These are phyloP conservation scores for Fistulifera pelliculosa DNA, from an alignment of 108 stramenopile genomes.

Conservation along the genomic window DNA sequence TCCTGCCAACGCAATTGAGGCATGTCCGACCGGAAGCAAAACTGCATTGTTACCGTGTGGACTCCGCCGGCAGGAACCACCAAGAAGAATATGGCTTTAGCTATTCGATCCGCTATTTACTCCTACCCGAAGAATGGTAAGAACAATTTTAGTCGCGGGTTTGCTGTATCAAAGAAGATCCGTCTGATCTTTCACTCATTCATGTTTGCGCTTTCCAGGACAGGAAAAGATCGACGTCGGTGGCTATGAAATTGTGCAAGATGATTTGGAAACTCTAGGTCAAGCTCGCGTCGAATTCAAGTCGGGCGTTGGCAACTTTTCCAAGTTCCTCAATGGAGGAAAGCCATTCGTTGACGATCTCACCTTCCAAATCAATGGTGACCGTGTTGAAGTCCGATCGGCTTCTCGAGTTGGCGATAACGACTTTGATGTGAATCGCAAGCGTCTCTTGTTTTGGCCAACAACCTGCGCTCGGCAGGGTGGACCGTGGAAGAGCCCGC, in stretches of 20 bases:
- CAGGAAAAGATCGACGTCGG: conserved; percentile 60
- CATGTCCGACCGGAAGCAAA: conserved; percentile 55
- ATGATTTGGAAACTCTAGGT: conserved; percentile 34
- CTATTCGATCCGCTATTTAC: neutral
- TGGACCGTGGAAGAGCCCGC: conserved; percentile 24
- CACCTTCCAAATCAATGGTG: conserved; percentile 44
- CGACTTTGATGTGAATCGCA: conserved; percentile 81
- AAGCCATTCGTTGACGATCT: conserved; percentile 84
- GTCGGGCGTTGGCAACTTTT: conserved; percentile 66
- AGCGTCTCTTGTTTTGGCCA: conserved; percentile 29
- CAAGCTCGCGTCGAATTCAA: conserved; percentile 54
- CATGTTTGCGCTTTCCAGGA: no score
- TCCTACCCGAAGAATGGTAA: neutral
- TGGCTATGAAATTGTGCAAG: conserved; percentile 57
- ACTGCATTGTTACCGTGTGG: conserved; percentile 68
- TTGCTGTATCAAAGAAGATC: no score
- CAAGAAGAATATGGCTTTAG: neutral
- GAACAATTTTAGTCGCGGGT: no score
- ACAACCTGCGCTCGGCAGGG: conserved; percentile 13
- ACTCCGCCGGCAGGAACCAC: conserved; percentile 42
- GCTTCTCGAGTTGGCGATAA: conserved; percentile 66
- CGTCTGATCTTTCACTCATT: no score
- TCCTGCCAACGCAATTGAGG: conserved; percentile 47
- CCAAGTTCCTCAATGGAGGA: conserved; percentile 80
- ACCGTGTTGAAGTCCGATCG: conserved; percentile 40